A percentile compares a stretch with the other conserved stretches of the same genome.
phyloP scores from a whole-genome alignment of 139 green algal species.

The Chlorella ohadii region DNA sequence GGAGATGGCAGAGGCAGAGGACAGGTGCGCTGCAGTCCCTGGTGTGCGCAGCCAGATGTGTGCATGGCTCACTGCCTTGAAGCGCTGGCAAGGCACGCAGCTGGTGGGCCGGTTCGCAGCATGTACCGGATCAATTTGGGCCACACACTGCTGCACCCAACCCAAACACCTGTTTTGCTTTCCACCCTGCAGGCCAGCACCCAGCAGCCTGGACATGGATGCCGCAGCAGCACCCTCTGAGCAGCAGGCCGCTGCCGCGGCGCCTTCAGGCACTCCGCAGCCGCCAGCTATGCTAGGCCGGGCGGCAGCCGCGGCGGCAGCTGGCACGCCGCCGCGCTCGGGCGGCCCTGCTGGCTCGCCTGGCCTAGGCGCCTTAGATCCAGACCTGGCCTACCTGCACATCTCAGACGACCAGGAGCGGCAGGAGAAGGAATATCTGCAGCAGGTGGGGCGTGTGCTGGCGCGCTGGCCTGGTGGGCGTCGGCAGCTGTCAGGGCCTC shows the following conservation, averaged over 20 bases:
- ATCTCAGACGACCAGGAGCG: constrained; percentile 25
- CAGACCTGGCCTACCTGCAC: constrained; percentile 28
- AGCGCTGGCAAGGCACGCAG: not conserved
- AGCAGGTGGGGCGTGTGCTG: constrained; percentile 4
- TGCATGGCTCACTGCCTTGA: too few relatives aligned
- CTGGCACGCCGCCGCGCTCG: not conserved
- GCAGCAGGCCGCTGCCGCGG: too few relatives aligned
- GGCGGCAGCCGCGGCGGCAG: not conserved
- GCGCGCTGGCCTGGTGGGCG: too few relatives aligned
- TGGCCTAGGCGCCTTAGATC: not conserved
- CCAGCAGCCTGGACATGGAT: too few relatives aligned
- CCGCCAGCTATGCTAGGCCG: not conserved
- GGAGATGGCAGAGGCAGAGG: not conserved
- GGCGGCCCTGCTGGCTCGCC: not conserved
- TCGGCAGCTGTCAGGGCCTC: too few relatives aligned
- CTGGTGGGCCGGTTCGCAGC: not conserved
- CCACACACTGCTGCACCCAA: not conserved
- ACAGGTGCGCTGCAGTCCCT: not conserved
- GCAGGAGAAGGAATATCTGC: constrained; percentile 19
- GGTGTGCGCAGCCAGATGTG: not conserved
- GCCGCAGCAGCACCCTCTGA: too few relatives aligned
- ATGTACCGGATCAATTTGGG: not conserved
- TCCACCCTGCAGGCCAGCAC: not conserved
- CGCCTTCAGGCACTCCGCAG: too few relatives aligned
- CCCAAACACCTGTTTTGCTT: not conserved